phyloP scores from a whole-genome alignment of 2,329 filamentous ascomycete species.

The Aureobasidium sp. region DNA sequence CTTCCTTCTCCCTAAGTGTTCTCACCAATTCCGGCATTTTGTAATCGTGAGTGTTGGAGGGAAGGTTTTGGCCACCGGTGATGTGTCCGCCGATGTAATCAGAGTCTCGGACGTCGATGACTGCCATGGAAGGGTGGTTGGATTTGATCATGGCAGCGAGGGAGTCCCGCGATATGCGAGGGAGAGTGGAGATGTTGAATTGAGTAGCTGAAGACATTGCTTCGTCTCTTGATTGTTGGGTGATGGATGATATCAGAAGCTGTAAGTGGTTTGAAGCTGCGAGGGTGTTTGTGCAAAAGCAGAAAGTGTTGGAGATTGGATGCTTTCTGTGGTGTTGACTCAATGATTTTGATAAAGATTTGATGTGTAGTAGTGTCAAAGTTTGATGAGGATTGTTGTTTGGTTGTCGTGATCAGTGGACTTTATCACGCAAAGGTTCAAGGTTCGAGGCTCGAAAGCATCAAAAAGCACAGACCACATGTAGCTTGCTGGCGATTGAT shows the following conservation, averaged over 20 bases:
- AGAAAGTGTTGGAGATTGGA: too few relatives aligned
- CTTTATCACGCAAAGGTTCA: neutral
- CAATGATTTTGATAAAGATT: too few relatives aligned
- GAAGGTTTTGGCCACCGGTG: slow-evolving; percentile 64
- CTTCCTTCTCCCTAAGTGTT: slow-evolving; percentile 65
- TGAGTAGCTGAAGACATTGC: slow-evolving; percentile 21
- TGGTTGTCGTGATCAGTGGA: too few relatives aligned
- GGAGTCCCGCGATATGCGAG: slow-evolving; percentile 59
- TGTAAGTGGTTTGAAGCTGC: neutral
- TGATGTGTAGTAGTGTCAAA: too few relatives aligned
- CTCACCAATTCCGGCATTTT: slow-evolving; percentile 76
- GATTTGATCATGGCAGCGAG: slow-evolving; percentile 53
- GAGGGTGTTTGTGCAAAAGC: too few relatives aligned
- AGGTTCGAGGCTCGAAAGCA: neutral
- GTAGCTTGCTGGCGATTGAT: neutral
- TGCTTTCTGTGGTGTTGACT: too few relatives aligned
- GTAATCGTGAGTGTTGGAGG: slow-evolving; percentile 63
- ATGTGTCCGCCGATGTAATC: slow-evolving; percentile 93
- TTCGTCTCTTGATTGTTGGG: neutral
- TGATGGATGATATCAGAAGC: too few relatives aligned
- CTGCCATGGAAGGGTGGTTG: slow-evolving; percentile 43
- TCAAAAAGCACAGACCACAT: neutral
- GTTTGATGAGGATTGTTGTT: too few relatives aligned
- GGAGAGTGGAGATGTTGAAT: slow-evolving; percentile 53
- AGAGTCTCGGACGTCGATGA: slow-evolving; percentile 85